phyloP scores from a whole-genome alignment of 1,284 basidiomycete species.

The Irpex rosettiformis region DNA sequence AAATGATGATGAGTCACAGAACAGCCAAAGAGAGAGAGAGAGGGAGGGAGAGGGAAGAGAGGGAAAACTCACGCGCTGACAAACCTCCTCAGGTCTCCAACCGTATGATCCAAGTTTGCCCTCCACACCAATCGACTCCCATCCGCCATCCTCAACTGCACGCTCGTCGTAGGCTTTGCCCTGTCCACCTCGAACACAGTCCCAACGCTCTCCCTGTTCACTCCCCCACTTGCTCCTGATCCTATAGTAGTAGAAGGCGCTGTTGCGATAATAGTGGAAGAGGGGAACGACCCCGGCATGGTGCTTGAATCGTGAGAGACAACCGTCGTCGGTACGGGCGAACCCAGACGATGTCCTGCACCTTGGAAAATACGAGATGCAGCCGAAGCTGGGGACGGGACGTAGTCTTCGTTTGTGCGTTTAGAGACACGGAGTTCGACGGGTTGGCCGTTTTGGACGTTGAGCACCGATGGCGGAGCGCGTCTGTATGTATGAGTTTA shows the following conservation, averaged over 20 bases:
- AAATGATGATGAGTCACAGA: not conserved
- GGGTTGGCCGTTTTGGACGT: constrained; percentile 77
- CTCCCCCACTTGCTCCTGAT: constrained; percentile 12
- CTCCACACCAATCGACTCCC: constrained; percentile 89
- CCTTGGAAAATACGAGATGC: constrained; percentile 63
- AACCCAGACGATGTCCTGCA: constrained; percentile 81
- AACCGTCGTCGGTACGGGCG: constrained; percentile 43
- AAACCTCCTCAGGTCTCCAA: constrained; percentile 82
- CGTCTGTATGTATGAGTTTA: constrained; percentile 43
- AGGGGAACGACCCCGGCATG: constrained; percentile 61
- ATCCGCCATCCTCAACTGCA: constrained; percentile 91
- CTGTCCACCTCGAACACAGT: constrained; percentile 82
- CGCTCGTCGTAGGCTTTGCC: constrained; percentile 77
- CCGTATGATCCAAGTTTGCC: constrained; percentile 92
- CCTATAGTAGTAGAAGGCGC: constrained; percentile 19
- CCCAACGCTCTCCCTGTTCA: constrained; percentile 37
- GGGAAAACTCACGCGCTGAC: constrained; percentile 79
- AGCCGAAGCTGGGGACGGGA: constrained; percentile 43
- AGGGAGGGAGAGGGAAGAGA: too few relatives aligned
- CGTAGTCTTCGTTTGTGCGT: constrained; percentile 75
- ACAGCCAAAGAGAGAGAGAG: too few relatives aligned
- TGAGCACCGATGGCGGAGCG: constrained; percentile 78
- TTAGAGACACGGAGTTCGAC: constrained; percentile 85
- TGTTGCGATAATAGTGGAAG: constrained; percentile 13
- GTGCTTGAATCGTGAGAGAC: constrained; percentile 29